Evolutionary conservation across 169 alveolate genomes (phyloP), one percentile per base, ranked within the genome.

Genomic region (Miamiensis avidus): DNA sequence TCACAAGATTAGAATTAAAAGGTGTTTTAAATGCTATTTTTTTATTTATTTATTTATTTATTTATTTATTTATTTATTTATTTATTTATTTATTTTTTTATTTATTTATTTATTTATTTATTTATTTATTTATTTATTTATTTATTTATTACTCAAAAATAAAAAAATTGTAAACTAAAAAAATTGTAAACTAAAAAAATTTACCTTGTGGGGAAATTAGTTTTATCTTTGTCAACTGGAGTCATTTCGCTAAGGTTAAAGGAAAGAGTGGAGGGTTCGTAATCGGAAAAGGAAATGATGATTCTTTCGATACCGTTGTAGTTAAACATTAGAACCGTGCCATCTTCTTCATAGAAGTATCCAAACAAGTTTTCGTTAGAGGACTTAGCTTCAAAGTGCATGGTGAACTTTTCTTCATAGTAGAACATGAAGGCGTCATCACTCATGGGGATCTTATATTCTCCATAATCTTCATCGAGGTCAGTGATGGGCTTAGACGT

Each of bases 371-470:
- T 65, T 26, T 64, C 84, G 34, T 79, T 49, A 11, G 69, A 20
- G 20, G 4, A 34, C n/a, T n/a, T n/a, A 79, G 34, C 34, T 29
- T 31, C 65, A 72, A 79, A 79, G 31, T 79, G 84, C n/a, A 79
- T 79, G 34, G 34, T 28, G 29, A 49, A 64, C 1, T 79, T 64
- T 49, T 79, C 76, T 27, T 26, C 31, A 30, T 79, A 79, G 49
- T 79, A 79, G n/a, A 79, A 79, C n/a, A 79, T 65, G n/a, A 79
- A 79, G 75, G 64, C 29, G 31, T 79, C 84, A 49, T 79, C 76
- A 25, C 64, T 34, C 0, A 49, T 49, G 4, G 84, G 73, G 16
- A 79, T 79, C 4, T 28, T 65, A 79, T 32, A 79, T 27, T 64
- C 65, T 28, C n/a, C 32, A 20, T 49, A 49, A 20, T 49, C 69